These are phyloP conservation scores for Laburnicola sp. DNA, from an alignment of 2,329 filamentous ascomycete genomes.

Conservation along the genomic window DNA sequence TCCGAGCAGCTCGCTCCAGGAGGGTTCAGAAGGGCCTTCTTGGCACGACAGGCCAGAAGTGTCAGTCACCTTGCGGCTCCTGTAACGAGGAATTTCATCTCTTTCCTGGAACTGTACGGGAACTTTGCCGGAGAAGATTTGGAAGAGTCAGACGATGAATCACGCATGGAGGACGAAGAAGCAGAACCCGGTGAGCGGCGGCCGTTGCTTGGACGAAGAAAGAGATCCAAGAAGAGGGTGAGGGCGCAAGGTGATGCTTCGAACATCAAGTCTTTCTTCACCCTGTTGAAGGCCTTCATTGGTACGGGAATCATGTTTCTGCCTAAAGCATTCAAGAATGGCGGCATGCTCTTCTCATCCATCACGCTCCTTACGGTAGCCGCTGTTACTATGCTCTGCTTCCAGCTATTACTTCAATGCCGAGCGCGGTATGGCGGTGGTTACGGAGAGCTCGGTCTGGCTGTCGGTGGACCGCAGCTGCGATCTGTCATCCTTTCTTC, in stretches of 20 bases:
- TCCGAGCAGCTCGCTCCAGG: constrained; percentile 55
- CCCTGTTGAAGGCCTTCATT: constrained; percentile 75
- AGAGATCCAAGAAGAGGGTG: constrained; percentile 54
- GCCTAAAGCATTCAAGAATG: constrained; percentile 77
- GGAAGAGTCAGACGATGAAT: constrained; percentile 61
- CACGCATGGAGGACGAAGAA: constrained; percentile 56
- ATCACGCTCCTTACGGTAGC: constrained; percentile 68
- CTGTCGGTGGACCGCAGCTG: constrained; percentile 66
- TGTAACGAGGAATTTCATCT: constrained; percentile 71
- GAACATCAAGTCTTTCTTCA: constrained; percentile 76
- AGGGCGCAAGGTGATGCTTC: constrained; percentile 63
- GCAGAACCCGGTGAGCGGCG: constrained; percentile 59
- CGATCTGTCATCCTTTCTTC: constrained; percentile 68
- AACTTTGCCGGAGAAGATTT: constrained; percentile 75
- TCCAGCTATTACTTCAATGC: constrained; percentile 71
- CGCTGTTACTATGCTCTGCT: constrained; percentile 68
- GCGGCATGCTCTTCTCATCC: constrained; percentile 74
- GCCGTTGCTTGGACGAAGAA: constrained; percentile 63
- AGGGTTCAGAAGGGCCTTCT: constrained; percentile 58
- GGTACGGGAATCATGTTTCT: constrained; percentile 82
- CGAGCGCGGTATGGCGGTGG: constrained; percentile 66
- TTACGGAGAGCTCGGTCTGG: constrained; percentile 73
- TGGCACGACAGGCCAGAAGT: constrained; percentile 48
- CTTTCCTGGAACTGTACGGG: constrained; percentile 75
- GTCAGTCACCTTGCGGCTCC: constrained; percentile 54